Evolutionary conservation across 352 stramenopile species (phyloP).

Genomic region (Phytophthora nicotianae): DNA sequence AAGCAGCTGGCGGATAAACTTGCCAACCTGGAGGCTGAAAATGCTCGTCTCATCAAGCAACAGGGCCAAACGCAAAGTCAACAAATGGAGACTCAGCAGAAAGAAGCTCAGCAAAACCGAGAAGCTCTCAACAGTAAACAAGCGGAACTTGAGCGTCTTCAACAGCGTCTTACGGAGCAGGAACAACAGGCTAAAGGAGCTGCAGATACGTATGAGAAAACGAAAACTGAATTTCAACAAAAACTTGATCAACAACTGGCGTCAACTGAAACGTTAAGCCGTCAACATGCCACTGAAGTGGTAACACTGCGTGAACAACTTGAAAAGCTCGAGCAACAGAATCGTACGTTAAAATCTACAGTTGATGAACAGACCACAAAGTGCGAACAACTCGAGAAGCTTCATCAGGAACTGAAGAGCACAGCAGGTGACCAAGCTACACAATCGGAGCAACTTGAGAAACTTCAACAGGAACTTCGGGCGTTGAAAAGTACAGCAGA

Average conservation of each 20-base stretch:
- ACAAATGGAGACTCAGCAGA: conserved; percentile 30
- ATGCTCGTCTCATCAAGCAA: conserved; percentile 27
- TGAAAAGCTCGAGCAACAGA: conserved; percentile 25
- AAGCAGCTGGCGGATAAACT: conserved; percentile 33
- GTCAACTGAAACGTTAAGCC: conserved; percentile 8
- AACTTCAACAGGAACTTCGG: conserved; percentile 28
- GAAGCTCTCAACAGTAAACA: conserved; percentile 36
- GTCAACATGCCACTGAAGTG: conserved; percentile 16
- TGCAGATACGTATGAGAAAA: conserved; percentile 16
- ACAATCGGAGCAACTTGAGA: conserved; percentile 20
- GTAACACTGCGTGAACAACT: conserved; percentile 24
- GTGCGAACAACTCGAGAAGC: conserved; percentile 25
- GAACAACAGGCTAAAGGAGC: conserved; percentile 18
- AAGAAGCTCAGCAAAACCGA: conserved; percentile 31
- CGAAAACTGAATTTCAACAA: conserved; percentile 10
- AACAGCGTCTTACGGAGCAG: conserved; percentile 23
- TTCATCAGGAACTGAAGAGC: conserved; percentile 28
- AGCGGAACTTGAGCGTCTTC: conserved; percentile 26
- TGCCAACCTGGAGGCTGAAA: conserved; percentile 34
- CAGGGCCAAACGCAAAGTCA: conserved; percentile 27
- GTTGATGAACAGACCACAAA: conserved; percentile 20
- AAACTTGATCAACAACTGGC: conserved; percentile 17
- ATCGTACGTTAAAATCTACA: conserved; percentile 16
- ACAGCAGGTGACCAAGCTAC: conserved; percentile 11
- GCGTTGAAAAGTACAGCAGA: conserved; percentile 16